Percentiles rank a stretch among this genome's conserved stretches.
Conservation (phyloP, 2,329 filamentous ascomycete genomes). For the Penicillium sp. region DNA sequence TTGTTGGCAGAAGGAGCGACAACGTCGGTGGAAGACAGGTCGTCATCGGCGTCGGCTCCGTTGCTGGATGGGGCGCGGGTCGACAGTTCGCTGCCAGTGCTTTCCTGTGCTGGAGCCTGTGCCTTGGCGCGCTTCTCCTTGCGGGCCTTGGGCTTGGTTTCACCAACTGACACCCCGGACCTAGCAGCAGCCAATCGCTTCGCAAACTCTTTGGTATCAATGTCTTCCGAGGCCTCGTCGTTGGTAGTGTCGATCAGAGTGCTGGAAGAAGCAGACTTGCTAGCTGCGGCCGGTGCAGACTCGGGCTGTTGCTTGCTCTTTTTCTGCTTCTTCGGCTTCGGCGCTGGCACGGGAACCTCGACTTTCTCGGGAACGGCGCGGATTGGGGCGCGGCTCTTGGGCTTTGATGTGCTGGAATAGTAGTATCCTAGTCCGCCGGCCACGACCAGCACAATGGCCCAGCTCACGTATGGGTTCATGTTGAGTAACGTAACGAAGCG, state of each 20-base stretch:
- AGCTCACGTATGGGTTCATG: conserved; percentile 44
- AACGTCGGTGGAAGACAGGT: conserved; percentile 61
- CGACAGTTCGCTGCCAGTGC: conserved; percentile 47
- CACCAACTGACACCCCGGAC: conserved; percentile 60
- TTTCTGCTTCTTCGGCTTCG: conserved; percentile 41
- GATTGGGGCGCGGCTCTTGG: conserved; percentile 29
- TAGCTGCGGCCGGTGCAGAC: conserved; percentile 24
- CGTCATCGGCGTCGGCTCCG: conserved; percentile 75
- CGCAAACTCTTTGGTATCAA: conserved; percentile 72
- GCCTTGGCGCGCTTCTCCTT: conserved; percentile 71
- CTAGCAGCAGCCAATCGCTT: conserved; percentile 67
- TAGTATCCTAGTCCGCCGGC: conserved; percentile 40
- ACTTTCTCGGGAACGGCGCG: conserved; percentile 31
- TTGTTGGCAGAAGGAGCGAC: conserved; percentile 58
- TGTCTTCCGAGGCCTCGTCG: conserved; percentile 59
- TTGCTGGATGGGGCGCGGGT: conserved; percentile 66
- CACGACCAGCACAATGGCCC: conserved; percentile 41
- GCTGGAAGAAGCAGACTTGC: conserved; percentile 23
- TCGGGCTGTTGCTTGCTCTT: conserved; percentile 30
- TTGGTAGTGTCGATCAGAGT: conserved; percentile 27
- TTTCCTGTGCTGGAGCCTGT: conserved; percentile 30
- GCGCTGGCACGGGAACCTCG: conserved; percentile 28
- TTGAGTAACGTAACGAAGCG: background rate
- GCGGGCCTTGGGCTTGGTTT: conserved; percentile 38
- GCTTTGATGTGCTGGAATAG: conserved; percentile 33